phyloP scores from a whole-genome alignment of 2,329 filamentous ascomycete species.

The Setomelanomma holmii region DNA sequence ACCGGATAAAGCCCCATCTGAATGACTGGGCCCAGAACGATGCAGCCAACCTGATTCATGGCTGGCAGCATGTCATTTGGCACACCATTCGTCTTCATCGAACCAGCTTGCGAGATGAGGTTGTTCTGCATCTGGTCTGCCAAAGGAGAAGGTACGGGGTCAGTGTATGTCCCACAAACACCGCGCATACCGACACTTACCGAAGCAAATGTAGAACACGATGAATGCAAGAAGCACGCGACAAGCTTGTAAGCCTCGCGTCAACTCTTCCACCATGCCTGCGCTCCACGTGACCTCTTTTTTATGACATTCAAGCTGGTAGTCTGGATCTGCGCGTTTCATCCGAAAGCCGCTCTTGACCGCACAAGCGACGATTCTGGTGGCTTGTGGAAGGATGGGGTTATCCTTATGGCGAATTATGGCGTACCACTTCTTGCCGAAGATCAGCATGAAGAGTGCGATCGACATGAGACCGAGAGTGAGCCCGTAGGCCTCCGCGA shows the following conservation, averaged over 20 bases:
- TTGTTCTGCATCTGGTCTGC: conserved; percentile 52
- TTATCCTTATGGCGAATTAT: conserved; percentile 30
- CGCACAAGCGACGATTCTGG: conserved; percentile 35
- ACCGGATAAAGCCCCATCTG: conserved; percentile 38
- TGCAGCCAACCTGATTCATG: conserved; percentile 42
- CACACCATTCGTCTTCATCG: conserved; percentile 41
- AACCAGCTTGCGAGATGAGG: conserved; percentile 45
- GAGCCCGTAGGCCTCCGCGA: conserved; percentile 70
- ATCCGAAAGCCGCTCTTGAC: conserved; percentile 36
- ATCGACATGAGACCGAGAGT: conserved; percentile 69
- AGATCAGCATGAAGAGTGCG: conserved; percentile 63
- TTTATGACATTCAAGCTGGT: conserved; percentile 28
- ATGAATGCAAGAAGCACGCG: conserved; percentile 44
- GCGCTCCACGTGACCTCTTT: conserved; percentile 35
- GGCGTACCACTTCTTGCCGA: conserved; percentile 30
- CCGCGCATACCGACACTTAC: too few species aligned
- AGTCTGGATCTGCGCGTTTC: conserved; percentile 29
- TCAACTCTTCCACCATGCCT: conserved; percentile 36
- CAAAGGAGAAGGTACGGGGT: too few species aligned
- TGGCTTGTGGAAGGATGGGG: conserved; percentile 29
- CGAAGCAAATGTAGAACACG: conserved; percentile 47
- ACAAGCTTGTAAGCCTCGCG: conserved; percentile 39
- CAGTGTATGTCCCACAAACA: too few species aligned
- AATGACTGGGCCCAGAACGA: conserved; percentile 42
- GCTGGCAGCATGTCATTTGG: conserved; percentile 47